Base-by-base conservation (phyloP, 2,329 filamentous ascomycete species). In the Rhinocladiella mackenziei region DNA sequence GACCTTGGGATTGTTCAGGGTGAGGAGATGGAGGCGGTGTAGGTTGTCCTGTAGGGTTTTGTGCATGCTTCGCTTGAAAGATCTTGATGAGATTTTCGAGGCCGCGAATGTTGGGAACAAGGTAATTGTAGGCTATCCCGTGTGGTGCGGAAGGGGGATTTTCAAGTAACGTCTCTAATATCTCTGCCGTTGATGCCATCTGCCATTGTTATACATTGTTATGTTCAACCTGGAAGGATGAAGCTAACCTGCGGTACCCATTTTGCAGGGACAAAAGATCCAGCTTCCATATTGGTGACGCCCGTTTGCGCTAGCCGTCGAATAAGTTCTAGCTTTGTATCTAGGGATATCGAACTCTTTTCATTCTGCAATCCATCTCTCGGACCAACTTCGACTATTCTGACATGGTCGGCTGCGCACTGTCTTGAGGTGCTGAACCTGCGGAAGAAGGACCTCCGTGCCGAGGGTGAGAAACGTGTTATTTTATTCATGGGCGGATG, bases 131-230 rank as follows among this genome's bases (percentile, higher is more conserved):
- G 36, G 75, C 76, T 39, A 83, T 74, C 2, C 72, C 67, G 38
- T 69, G 60, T 10, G 69, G 58, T 3, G 76, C 71, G 39, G 64
- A 56, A 2, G 77, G 77, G 5, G 76, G 71, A 5, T 64, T 63
- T 38, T 66, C 60, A 40, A 80, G 65, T 22, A 81, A 62, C 34
- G 73, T 66, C 42, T 77, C 67, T 22, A 81, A 72, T 15, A 83
- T 79, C 45, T 80, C 71, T 32, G 77, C 71, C 6, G 79, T 81
- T 47, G 78, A 80, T 10, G 77, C 79, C 79, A 83, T 83, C 78
- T 81, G 47, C 18, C 43, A 37, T 28, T 14, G 20, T 28, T 17
- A 37, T 20, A 39, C 25, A 39, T 28, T 38, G 35, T 11, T 17
- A 37, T 20, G 3, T 9, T 26, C 23, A 7, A 7, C 11, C 23